Base-by-base conservation (phyloP, 768 basidiomycete genomes). In the Lactifluus rugatus region DNA sequence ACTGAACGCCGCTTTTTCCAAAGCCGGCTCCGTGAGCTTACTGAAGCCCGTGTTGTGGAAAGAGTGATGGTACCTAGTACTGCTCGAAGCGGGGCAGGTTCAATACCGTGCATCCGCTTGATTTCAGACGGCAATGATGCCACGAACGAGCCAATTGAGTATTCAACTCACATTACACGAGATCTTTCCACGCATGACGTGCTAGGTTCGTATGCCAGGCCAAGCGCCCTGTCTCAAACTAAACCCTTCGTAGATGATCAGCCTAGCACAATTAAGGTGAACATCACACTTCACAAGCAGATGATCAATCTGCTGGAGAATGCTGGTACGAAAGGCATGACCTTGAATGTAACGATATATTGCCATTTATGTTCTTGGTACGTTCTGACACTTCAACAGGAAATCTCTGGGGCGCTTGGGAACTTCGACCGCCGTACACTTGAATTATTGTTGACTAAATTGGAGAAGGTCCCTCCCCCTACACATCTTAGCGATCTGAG, bases 1-100 rank as follows among this genome's bases (percentile, higher is more conserved):
- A 81, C 81, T 4, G 85, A 91, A 63, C 80, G 90, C n/a, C 81
- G 90, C 14, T 89, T 91, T 66, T 90, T 93, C 68, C 82, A 84
- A 66, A 81, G 78, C 36, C 78, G 89, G 45, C 73, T 93, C 41
- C 80, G 82, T 2, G 87, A 87, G 63, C 74, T 93, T 65, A 78
- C 88, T 19, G 79, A 82, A 52, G 80, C 85, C 66, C 83, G 87
- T 7, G 66, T 88, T 39, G 78, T 93, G 36, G 90, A 93, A 67
- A 84, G 81, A 58, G 80, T 93, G 28, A 70, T 81, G 44, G 83
- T 91, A 9, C 85, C 86, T 5, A 82, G 77, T 65, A 73, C 70
- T 55, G 81, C 76, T 62, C 75, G 76, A 19, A 66, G 70, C 42
- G 76, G 74, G 51, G 56, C 64, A n/a, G 69, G 63, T 34, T 69